These are phyloP conservation scores for Purpureocillium lavendulum DNA, from an alignment of 2,329 filamentous ascomycete genomes.

Conservation along the genomic window DNA sequence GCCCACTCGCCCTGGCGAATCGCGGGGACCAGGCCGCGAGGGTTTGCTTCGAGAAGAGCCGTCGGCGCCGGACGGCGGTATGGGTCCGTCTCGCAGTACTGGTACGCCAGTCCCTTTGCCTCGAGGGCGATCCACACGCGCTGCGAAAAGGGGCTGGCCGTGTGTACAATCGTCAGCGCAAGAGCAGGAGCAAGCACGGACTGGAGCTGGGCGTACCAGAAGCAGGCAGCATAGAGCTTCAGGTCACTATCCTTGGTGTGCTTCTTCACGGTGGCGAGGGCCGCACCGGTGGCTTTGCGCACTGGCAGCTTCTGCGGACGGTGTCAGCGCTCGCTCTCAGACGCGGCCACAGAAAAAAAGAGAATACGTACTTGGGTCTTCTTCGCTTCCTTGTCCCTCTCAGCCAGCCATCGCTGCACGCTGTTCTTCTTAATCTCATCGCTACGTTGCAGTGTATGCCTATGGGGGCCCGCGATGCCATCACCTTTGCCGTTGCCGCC, in stretches of 20 bases:
- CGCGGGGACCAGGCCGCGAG: slow-evolving; percentile 66
- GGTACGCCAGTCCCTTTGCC: slow-evolving; percentile 67
- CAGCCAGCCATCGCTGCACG: slow-evolving; percentile 56
- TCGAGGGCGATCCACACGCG: slow-evolving; percentile 86
- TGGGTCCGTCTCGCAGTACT: slow-evolving; percentile 80
- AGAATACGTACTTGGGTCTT: slow-evolving; percentile 27
- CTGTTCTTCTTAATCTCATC: slow-evolving; percentile 78
- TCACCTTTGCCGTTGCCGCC: slow-evolving; percentile 65
- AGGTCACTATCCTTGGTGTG: slow-evolving; percentile 63
- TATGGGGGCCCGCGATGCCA: slow-evolving; percentile 63
- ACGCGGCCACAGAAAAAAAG: background rate
- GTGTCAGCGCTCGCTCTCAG: no score
- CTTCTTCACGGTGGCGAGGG: slow-evolving; percentile 58
- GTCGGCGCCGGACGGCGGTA: slow-evolving; percentile 56
- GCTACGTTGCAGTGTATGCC: slow-evolving; percentile 63
- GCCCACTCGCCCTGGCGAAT: slow-evolving; percentile 74
- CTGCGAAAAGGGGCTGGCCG: slow-evolving; percentile 67
- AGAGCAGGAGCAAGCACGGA: background rate
- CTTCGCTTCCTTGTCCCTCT: slow-evolving; percentile 57
- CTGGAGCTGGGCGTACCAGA: slow-evolving; percentile 50
- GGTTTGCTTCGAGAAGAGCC: slow-evolving; percentile 63
- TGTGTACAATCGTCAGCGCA: slow-evolving; percentile 3
- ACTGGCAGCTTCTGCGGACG: slow-evolving; percentile 55
- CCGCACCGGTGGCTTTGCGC: slow-evolving; percentile 64
- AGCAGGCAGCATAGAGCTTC: slow-evolving; percentile 75